Evolutionary conservation across 164 flowering plant species (phyloP), one percentile per base, ranked within the genome.

Genomic region (Cinnamomum chago): DNA sequence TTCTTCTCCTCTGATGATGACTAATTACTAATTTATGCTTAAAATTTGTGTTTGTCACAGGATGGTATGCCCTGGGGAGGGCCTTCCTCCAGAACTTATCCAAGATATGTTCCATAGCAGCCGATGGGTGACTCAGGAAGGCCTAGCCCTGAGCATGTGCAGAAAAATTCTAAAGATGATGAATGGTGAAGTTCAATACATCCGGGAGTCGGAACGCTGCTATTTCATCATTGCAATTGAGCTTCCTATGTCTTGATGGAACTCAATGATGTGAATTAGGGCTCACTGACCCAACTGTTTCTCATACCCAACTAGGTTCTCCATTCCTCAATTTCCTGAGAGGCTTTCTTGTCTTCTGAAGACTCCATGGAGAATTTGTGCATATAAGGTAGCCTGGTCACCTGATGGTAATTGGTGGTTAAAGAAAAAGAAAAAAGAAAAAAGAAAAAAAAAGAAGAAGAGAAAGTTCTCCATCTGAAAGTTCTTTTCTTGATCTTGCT

Each of bases 151-250:
- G 70, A 88, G 95, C 89, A 87, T 89, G 86, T 87, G 91, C 85
- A 77, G 94, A 70, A 92, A 88, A 82, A 87, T 92, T 70, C 70
- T 92, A 65, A 90, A 86, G 89, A 86, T 84, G 60, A 90, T 92
- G 90, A 83, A 81, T 77, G 93, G 97, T n/a, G 90, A 90, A 76
- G 94, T 90, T 74, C 95, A 90, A 77, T 92, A 92, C 65, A 89
- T 88, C 70, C 85, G 95, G 81, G 97, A 89, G 75, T 88, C 92
- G 1, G 92, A 92, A 78, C 84, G 89, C 79, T 85, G 90, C 70
- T 90, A 84, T 73, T 92, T 90, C 81, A 78, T 86, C 70, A 81
- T 89, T 33, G 75, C 73, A 64, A 79, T 92, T 25, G 87, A 88
- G 47, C 90, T 92, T 75, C 91, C 92, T 15, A 64, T 80, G 65